Conservation (phyloP, 2,329 filamentous ascomycete genomes). For the Calonectria multiphialidica region DNA sequence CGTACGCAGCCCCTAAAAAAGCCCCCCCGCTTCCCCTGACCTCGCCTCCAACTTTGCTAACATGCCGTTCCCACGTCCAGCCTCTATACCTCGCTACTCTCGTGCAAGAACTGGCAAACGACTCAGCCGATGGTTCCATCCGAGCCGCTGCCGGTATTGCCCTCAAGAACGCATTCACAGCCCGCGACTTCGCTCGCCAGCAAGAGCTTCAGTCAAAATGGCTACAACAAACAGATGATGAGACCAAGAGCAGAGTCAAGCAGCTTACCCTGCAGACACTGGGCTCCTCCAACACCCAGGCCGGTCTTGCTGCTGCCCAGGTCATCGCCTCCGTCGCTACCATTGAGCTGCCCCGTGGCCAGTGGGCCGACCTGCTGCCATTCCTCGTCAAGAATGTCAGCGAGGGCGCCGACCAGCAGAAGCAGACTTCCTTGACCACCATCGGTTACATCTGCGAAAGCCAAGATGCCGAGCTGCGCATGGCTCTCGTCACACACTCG, state of each 20-base stretch:
- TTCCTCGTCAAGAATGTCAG: conserved; percentile 93
- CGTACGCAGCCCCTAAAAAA: conserved; percentile 66
- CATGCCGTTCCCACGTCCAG: conserved; percentile 59
- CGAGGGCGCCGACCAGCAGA: conserved; percentile 86
- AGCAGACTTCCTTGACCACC: conserved; percentile 94
- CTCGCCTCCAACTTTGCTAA: conserved; percentile 38
- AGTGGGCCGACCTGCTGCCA: conserved; percentile 94
- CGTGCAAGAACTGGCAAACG: conserved; percentile 94
- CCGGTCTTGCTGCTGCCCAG: conserved; percentile 90
- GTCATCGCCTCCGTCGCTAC: conserved; percentile 95
- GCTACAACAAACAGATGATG: conserved; percentile 83
- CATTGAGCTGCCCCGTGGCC: conserved; percentile 91
- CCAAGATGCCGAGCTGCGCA: conserved; percentile 87
- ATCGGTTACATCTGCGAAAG: conserved; percentile 99
- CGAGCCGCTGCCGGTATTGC: conserved; percentile 95
- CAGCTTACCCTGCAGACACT: conserved; percentile 90
- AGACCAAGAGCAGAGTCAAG: conserved; percentile 91
- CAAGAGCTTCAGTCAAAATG: conserved; percentile 94
- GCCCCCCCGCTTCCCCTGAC: conserved; percentile 28
- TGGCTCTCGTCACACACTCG: conserved; percentile 85
- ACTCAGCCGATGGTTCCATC: conserved; percentile 84
- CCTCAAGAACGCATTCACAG: conserved; percentile 97
- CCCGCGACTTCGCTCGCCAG: conserved; percentile 88
- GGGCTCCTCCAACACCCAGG: conserved; percentile 81
- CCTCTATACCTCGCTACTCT: conserved; percentile 93